These are phyloP conservation scores for Epichloe scottii DNA, from an alignment of 2,329 filamentous ascomycete species.

Conservation along the genomic window DNA sequence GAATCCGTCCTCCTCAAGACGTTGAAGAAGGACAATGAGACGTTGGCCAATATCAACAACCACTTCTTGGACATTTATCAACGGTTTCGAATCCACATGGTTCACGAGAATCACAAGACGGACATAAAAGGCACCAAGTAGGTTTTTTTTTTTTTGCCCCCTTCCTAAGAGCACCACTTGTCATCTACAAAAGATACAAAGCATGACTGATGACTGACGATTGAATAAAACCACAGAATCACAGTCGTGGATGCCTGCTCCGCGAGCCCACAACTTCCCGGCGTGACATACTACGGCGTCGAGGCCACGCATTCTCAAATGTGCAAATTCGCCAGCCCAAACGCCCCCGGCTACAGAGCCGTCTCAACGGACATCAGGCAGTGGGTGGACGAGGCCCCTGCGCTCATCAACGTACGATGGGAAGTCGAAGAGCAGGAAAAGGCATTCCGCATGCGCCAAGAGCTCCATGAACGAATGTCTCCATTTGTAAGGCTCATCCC, in stretches of 20 bases:
- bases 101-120: slow-evolving; percentile 61
- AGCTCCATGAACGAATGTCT: slow-evolving; percentile 32
- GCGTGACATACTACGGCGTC: slow-evolving; percentile 62
- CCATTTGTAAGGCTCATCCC: slow-evolving; percentile 10
- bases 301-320: slow-evolving; percentile 59
- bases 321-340: slow-evolving; percentile 56
- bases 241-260: slow-evolving; percentile 59
- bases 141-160: slow-evolving; percentile 7
- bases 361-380: slow-evolving; percentile 36
- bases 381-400: slow-evolving; percentile 41
- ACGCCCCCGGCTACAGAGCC: slow-evolving; percentile 51
- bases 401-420: slow-evolving; percentile 45
- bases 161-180: no score
- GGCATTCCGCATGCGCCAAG: slow-evolving; percentile 27
- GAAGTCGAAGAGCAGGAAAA: slow-evolving; percentile 44
- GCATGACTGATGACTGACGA: no score
- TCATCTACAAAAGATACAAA: no score
- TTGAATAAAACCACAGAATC: slow-evolving; percentile 17
- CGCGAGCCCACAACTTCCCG: slow-evolving; percentile 55
- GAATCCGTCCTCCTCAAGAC: slow-evolving; percentile 57
- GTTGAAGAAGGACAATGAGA: slow-evolving; percentile 63
- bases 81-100: slow-evolving; percentile 63
- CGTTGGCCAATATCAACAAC: slow-evolving; percentile 59
- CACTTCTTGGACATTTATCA: slow-evolving; percentile 61
- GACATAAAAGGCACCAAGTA: slow-evolving; percentile 50